Base-by-base conservation (phyloP, 2,329 filamentous ascomycete genomes). In the Nakataea oryzae region DNA sequence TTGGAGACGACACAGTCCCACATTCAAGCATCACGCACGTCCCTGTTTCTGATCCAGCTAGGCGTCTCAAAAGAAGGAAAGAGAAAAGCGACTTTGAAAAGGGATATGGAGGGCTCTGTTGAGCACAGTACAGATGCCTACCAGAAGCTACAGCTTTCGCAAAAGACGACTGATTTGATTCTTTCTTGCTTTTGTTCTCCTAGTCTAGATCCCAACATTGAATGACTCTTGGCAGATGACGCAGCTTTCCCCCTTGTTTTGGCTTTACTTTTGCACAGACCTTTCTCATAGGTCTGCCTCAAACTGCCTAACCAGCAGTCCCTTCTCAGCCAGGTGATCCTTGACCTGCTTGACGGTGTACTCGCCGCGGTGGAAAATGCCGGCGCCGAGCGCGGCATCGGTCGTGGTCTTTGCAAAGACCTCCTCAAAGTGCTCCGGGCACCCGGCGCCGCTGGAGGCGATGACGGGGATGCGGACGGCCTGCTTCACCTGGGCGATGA, bases 351-450 rank as follows among this genome's bases (percentile, higher is more conserved):
- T 87, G 21, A 99, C 93, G 0, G 93, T 96, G 75, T 93, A 99
- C 78, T 99, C 93, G 50, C 89, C 91, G 59, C 95, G 81, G 77
- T 99, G 95, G 76, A 99, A 99, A 88, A 99, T 99, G 61, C 95
- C 95, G 11, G 95, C 95, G 3, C 95, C 95, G 64, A 99, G 78
- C 30, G 95, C 95, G 59, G 95, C 95, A 79, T 99, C 95, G 3
- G 93, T 93, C 21, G 81, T 80, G 11, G 95, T 97, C 76, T 89
- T 79, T 62, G 84, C 79, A 74, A 99, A 99, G 1, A 97, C 95
- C 72, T 97, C 90, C 60, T 86, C 82, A 72, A 99, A 99, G 76
- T 99, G 95, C 0, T 73, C 83, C 2, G 95, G 93, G 68, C 88
- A 86, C 1, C 95, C 95, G 2, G 95, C 95, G 54, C 95, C 95